These are phyloP conservation scores for Acacia confusa DNA, from an alignment of 306 rosid species.

Conservation along the genomic window DNA sequence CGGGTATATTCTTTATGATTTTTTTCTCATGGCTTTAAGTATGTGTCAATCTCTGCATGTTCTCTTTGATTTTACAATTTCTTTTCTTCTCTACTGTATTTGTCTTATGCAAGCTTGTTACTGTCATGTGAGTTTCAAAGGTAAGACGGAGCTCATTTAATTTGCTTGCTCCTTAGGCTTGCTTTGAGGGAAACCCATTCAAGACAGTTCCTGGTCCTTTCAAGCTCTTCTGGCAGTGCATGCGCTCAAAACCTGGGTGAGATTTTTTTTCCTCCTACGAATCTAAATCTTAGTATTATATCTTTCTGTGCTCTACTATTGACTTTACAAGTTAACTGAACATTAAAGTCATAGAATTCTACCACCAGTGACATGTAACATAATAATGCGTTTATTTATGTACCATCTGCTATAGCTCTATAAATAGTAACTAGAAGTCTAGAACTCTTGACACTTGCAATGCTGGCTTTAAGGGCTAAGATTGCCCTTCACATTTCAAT, in stretches of 20 bases:
- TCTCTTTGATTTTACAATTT: not conserved
- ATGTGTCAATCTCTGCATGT: constrained; percentile 16
- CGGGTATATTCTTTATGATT: not conserved
- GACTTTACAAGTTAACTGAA: not conserved
- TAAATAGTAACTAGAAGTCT: not conserved
- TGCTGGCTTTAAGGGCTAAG: not conserved
- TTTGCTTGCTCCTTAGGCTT: constrained; percentile 57
- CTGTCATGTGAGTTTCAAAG: constrained; percentile 7
- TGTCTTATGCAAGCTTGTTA: constrained; percentile 6
- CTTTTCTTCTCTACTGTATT: not conserved
- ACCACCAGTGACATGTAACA: not conserved
- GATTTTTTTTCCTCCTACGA: not conserved
- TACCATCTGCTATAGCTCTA: not conserved
- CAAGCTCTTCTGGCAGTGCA: constrained; percentile 93
- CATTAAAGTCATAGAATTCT: not conserved
- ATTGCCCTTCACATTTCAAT: not conserved
- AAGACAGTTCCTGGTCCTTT: constrained; percentile 97
- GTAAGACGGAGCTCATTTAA: not conserved
- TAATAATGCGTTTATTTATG: not conserved
- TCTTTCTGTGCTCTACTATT: not conserved
- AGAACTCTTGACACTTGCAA: not conserved
- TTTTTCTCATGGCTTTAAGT: not conserved
- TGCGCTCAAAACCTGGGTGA: constrained; percentile 85
- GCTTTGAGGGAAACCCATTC: constrained; percentile 96
- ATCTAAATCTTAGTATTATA: not conserved